Evolutionary conservation across 2,329 filamentous ascomycete species (phyloP).

Genomic region (Purpureocillium takamizusanense): DNA sequence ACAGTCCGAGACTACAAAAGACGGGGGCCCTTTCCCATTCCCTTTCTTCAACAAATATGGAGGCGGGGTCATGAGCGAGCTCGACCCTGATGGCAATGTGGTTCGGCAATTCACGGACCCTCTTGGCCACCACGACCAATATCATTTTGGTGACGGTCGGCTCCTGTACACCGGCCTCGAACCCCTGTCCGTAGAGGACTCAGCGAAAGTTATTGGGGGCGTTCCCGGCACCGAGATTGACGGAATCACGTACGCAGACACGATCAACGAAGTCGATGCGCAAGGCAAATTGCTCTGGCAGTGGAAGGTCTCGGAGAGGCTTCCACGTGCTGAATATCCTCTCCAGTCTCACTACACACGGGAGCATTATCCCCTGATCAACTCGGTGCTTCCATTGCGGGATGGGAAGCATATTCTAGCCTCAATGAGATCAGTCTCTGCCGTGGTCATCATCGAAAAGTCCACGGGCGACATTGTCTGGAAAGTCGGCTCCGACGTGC

Average conservation of each 20-base stretch:
- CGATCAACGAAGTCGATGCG: conserved; percentile 17
- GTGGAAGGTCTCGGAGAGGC: conserved; percentile 17
- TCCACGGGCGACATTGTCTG: conserved; percentile 17
- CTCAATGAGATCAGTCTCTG: conserved; percentile 17
- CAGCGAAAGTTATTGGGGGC: conserved; percentile 16
- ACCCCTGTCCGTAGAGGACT: conserved; percentile 14
- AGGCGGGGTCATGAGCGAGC: conserved; percentile 18
- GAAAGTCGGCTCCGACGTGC: conserved; percentile 12
- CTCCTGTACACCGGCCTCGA: conserved; percentile 18
- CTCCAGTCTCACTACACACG: conserved; percentile 19
- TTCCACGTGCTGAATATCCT: conserved; percentile 16
- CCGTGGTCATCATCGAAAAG: conserved; percentile 18
- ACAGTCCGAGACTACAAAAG: conserved; percentile 7
- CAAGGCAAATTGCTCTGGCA: conserved; percentile 15
- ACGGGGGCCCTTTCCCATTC: conserved; percentile 15
- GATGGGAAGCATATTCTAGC: conserved; percentile 18
- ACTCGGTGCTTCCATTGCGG: conserved; percentile 16
- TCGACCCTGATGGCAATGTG: conserved; percentile 13
- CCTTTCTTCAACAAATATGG: conserved; percentile 21
- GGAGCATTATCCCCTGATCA: conserved; percentile 21
- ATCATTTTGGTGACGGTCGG: conserved; percentile 16
- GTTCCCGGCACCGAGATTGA: conserved; percentile 15
- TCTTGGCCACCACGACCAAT: conserved; percentile 19
- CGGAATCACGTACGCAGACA: conserved; percentile 18
- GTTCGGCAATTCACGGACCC: conserved; percentile 17